These are phyloP conservation scores for Coemansia sp. DNA, from an alignment of 192 early-diverging fungal species.

Conservation along the genomic window DNA sequence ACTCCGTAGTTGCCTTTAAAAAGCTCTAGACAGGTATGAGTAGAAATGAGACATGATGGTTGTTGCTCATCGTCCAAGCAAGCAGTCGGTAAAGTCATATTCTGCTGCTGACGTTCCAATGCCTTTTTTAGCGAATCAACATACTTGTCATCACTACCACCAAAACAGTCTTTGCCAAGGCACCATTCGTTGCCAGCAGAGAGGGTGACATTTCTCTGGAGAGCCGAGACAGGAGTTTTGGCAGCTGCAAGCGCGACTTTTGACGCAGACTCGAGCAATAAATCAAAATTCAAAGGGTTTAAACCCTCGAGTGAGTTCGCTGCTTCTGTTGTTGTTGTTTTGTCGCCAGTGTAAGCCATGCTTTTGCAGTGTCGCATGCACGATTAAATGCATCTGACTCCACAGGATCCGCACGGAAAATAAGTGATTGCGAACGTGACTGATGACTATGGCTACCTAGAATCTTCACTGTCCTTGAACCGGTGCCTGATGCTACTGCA, in stretches of 20 bases:
- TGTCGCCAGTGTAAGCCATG: not conserved
- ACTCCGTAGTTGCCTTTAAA: constrained; percentile 18
- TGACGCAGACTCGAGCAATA: not conserved
- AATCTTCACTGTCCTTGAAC: not conserved
- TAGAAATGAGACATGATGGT: not conserved
- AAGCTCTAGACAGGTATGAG: constrained; percentile 4
- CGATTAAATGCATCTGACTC: constrained; percentile 4
- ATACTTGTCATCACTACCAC: not conserved
- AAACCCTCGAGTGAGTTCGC: too few relatives aligned
- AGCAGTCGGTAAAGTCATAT: too few relatives aligned
- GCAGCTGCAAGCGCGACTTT: not conserved
- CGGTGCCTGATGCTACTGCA: not conserved
- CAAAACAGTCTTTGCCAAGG: not conserved
- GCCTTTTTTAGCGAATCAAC: constrained; percentile 2
- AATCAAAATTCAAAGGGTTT: not conserved
- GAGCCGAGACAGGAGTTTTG: not conserved
- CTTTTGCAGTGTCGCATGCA: not conserved
- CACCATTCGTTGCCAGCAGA: not conserved
- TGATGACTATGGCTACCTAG: not conserved
- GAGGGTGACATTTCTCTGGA: not conserved
- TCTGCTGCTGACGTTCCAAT: not conserved
- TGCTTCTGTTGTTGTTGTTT: too few relatives aligned
- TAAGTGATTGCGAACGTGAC: not conserved
- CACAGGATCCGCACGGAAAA: constrained; percentile 4
- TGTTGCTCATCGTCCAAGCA: not conserved